These are phyloP conservation scores for Rhizopogon vesiculosus DNA, from an alignment of 768 basidiomycete genomes.

Conservation along the genomic window DNA sequence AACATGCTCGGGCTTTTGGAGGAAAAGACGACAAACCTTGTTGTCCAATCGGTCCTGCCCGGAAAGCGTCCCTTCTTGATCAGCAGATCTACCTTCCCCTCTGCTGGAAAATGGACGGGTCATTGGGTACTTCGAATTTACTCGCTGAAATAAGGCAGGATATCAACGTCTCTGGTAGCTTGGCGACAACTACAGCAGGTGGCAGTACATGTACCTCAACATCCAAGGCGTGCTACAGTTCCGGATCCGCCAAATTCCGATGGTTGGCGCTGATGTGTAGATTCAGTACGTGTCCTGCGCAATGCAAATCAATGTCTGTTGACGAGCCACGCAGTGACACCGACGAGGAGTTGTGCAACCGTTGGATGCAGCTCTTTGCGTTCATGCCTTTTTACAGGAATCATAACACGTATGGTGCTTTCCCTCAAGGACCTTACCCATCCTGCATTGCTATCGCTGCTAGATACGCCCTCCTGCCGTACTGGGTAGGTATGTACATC, in stretches of 20 bases:
- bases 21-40: constrained; percentile 59
- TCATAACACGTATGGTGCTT: constrained; percentile 61
- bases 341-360: constrained; percentile 75
- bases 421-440: constrained; percentile 76
- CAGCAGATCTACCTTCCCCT: constrained; percentile 64
- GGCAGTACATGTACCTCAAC: constrained; percentile 65
- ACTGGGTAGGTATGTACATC: constrained; percentile 53
- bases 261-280: constrained; percentile 70
- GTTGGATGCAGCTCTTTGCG: constrained; percentile 85
- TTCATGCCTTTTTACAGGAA: constrained; percentile 83
- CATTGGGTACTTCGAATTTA: constrained; percentile 48
- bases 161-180: constrained; percentile 33
- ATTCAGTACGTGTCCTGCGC: constrained; percentile 16
- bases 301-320: neutral
- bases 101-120: constrained; percentile 64
- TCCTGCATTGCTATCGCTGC: constrained; percentile 68
- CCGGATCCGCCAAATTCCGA: constrained; percentile 79
- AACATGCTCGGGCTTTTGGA: constrained; percentile 73
- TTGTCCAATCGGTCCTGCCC: constrained; percentile 47
- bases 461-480: constrained; percentile 69
- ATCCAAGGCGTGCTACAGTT: constrained; percentile 82
- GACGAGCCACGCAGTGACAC: constrained; percentile 41
- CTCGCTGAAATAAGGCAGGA: neutral
- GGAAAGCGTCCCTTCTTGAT: constrained; percentile 69
- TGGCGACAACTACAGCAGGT: constrained; percentile 74